Conservation (phyloP, 2,329 filamentous ascomycete species). For the Scytalidium lignicola region DNA sequence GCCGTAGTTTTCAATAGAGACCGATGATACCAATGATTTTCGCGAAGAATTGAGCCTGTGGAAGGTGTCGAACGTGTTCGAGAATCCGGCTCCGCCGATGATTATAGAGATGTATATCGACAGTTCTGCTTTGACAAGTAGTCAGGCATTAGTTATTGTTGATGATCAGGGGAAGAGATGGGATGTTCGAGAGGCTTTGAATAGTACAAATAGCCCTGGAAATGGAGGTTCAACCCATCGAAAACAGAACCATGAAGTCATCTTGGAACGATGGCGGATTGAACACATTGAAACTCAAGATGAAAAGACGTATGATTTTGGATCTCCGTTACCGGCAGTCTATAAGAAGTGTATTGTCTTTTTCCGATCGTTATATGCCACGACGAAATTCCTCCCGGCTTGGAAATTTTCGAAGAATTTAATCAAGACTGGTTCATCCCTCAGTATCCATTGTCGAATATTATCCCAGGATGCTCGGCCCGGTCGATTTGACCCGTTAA, state of each 20-base stretch:
- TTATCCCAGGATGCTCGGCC: conserved; percentile 49
- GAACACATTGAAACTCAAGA: conserved; percentile 63
- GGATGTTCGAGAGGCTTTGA: conserved; percentile 83
- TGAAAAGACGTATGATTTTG: conserved; percentile 51
- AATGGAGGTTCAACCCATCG: conserved; percentile 15
- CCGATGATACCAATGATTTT: conserved; percentile 88
- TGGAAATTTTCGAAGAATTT: conserved; percentile 76
- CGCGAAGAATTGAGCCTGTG: conserved; percentile 74
- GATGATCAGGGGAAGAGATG: conserved; percentile 89
- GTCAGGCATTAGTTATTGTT: conserved; percentile 79
- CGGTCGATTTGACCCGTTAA: conserved; percentile 62
- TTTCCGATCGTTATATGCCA: conserved; percentile 82
- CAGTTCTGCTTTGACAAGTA: conserved; percentile 70
- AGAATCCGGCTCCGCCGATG: conserved; percentile 74
- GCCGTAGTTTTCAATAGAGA: conserved; percentile 83
- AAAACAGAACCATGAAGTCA: conserved; percentile 61
- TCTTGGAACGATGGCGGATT: conserved; percentile 88
- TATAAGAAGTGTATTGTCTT: conserved; percentile 98
- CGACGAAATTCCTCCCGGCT: conserved; percentile 74
- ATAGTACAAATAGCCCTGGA: conserved; percentile 48
- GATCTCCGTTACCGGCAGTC: conserved; percentile 68
- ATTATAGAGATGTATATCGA: conserved; percentile 90
- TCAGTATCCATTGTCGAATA: conserved; percentile 73
- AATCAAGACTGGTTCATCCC: conserved; percentile 61
- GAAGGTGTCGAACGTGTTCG: conserved; percentile 73